Percentiles rank a stretch among this genome's conserved stretches.
Conservation (phyloP, 2,329 filamentous ascomycete species). For the Neonectria sp. region DNA sequence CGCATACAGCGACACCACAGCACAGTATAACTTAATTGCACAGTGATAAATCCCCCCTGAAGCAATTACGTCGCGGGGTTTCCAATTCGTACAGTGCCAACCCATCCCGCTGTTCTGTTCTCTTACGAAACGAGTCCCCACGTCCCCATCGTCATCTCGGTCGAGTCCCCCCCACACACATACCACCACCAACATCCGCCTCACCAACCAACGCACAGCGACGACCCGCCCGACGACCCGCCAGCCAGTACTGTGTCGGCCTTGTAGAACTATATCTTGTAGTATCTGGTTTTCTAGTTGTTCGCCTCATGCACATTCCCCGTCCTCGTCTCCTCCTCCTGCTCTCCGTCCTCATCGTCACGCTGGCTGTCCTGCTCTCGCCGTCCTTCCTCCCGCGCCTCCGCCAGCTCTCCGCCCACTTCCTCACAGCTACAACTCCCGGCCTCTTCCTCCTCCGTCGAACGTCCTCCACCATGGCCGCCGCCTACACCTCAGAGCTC, state of each 20-base stretch:
- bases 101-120: conserved; percentile 5
- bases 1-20: background rate
- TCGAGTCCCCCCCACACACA: conserved; percentile 16
- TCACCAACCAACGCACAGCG: conserved; percentile 22
- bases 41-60: background rate
- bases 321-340: conserved; percentile 25
- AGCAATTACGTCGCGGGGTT: conserved; percentile 13
- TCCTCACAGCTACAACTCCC: conserved; percentile 40
- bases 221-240: conserved; percentile 36
- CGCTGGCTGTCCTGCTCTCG: conserved; percentile 48
- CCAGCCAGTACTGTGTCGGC: background rate
- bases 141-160: conserved; percentile 13
- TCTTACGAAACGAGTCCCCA: conserved; percentile 21
- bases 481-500: conserved; percentile 82
- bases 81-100: conserved; percentile 1
- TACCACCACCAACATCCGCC: conserved; percentile 3
- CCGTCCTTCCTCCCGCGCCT: conserved; percentile 47
- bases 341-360: conserved; percentile 42
- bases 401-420: conserved; percentile 46
- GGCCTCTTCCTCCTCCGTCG: conserved; percentile 32
- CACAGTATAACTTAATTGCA: too few relatives aligned
- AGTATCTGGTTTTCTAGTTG: background rate
- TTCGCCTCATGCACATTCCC: conserved; percentile 32
- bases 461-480: conserved; percentile 41
- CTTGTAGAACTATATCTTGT: background rate